A percentile compares a stretch with the other conserved stretches of the same genome.
Evolutionary conservation across 306 rosid genomes (phyloP).

Genomic region (Prunus mongolica): DNA sequence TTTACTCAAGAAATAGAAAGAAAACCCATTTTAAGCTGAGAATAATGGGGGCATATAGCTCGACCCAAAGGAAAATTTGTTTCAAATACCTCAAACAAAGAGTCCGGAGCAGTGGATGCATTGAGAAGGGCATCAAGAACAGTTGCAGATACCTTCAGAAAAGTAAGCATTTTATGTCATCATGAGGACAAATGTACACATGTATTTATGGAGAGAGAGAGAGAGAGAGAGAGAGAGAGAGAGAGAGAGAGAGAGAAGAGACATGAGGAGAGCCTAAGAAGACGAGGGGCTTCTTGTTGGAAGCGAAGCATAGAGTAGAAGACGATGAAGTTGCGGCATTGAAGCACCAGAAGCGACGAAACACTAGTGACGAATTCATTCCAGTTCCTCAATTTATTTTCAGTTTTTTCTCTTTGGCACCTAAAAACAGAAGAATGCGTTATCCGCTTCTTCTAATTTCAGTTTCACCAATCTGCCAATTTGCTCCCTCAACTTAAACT

Average conservation of each 20-base stretch:
- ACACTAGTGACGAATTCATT: constrained; percentile 42
- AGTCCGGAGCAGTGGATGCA: constrained; percentile 57
- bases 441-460: not conserved
- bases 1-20: not conserved
- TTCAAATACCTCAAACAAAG: constrained; percentile 49
- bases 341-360: constrained; percentile 64
- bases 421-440: not conserved
- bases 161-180: constrained; percentile 1
- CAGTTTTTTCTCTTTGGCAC: no score
- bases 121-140: constrained; percentile 73
- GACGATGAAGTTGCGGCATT: constrained; percentile 35
- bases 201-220: not conserved
- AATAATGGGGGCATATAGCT: not conserved
- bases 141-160: constrained; percentile 53
- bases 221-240: not conserved
- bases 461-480: no score
- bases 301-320: constrained; percentile 14
- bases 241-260: not conserved
- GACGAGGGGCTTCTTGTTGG: constrained; percentile 59
- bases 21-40: not conserved
- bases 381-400: not conserved
- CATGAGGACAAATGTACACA: not conserved
- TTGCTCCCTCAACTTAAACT: no score
- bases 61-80: not conserved
- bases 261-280: constrained; percentile 86